Base-by-base conservation (phyloP, 805 yeast genomes). In the Lachancea meyersii region DNA sequence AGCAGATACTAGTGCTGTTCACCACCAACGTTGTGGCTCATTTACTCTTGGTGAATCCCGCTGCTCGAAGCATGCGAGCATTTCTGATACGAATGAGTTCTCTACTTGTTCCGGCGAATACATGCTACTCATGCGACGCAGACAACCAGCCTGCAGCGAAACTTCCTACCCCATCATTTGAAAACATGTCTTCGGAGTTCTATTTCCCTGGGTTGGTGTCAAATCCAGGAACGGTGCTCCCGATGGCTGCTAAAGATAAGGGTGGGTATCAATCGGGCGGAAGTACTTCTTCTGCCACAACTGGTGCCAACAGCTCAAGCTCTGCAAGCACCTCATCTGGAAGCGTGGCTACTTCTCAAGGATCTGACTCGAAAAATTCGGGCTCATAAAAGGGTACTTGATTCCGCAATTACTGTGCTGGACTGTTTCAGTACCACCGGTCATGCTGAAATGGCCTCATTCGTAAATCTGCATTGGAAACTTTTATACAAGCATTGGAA, bases 51-150 rank as follows among this genome's bases (percentile, higher is more conserved):
- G 30, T 40, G 13, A 27, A 34, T 13, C 44, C 44, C 5, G 19
- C 19, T 10, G 34, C 38, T 17, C 44, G 44, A 13, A 33, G 35
- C 28, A 40, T 40, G 44, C 34, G 23, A 13, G 14, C 30, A 19
- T 40, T 40, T 20, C 20, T 35, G 28, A 24, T 31, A 5, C 28
- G 34, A 22, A 19, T 40, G 28, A 19, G 26, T n/a, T 4, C 17
- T 10, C 22, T 31, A 32, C 37, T 32, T 4, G 16, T 19, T 13
- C 28, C 30, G 8, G 4, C 32, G 6, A 14, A 16, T n/a, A 14
- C 19, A 17, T 30, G 10, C 32, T 30, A 10, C 18, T 4, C 32
- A 7, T 7, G 7, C 26, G 26, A 23, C 26, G 10, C 7, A 23
- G 11, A 11, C 11, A 11, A 23, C 10, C 26, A 11, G 11, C 10